Base-by-base conservation (phyloP, 768 basidiomycete genomes). In the Suillus cothurnatus region DNA sequence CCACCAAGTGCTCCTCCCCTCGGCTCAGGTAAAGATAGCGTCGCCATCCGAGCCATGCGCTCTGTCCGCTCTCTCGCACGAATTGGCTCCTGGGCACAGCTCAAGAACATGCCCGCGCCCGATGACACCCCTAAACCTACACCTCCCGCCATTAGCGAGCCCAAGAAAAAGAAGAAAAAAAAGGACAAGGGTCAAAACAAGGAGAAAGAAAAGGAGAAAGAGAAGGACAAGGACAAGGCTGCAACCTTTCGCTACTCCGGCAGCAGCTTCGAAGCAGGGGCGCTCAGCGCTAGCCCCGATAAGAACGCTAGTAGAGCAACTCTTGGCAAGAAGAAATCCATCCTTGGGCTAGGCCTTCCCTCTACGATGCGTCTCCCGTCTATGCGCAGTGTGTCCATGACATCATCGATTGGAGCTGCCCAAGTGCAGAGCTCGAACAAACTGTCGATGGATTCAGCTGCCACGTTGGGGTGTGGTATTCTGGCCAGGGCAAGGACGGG, bases 41-140 rank as follows among this genome's bases (percentile, higher is more conserved):
- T 94, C 50, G 92, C 92, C 0, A 64, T 93, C 34, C 85, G 92
- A 6, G 92, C 92, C 6, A 93, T 94, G 80, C 82, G 89, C 50
- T 89, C 88, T 17, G 87, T 94, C 68, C 82, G 88, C 32, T 88
- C 87, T 3, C 75, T 93, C 49, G 92, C 92, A 4, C 79, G 87
- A 39, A 87, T 93, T 55, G 85, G 87, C 2, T 89, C 88, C 71
- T 91, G 91, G 90, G 85, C 87, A 28, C 88, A 88, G 70, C 75
- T 87, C 63, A 82, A 78, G 72, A 78, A 76, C 19, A 78, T 64
- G 2, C 77, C 81, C 6, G 80, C 75, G 61, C 71, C 72, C 14
- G 72, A 74, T 38, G 62, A 72, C 32, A 49, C 71, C 7, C 76
- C 73, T 61, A 65, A 66, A 36, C 70, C 71, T 41, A 49, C 70